These are phyloP conservation scores for Gynostemma pentaphyllum DNA, from an alignment of 306 rosid species.

Conservation along the genomic window DNA sequence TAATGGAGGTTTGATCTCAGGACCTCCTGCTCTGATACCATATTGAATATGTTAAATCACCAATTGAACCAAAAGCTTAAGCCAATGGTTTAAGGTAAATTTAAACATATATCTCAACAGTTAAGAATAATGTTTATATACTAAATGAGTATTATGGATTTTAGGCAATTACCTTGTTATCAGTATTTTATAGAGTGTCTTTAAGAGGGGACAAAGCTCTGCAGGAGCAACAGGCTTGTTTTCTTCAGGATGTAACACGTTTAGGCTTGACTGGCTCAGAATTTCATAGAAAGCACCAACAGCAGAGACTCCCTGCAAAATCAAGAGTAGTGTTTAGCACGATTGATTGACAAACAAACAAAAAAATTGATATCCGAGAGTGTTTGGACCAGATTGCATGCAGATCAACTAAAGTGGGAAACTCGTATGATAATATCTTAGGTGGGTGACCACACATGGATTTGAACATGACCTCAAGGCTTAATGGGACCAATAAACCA, in stretches of 20 bases:
- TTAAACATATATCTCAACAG: neutral
- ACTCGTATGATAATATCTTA: too few species aligned
- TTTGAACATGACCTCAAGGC: too few species aligned
- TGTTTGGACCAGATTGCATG: too few species aligned
- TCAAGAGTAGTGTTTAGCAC: neutral
- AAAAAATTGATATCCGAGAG: too few species aligned
- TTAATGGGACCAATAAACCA: too few species aligned
- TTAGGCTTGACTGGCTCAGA: slow-evolving; percentile 80
- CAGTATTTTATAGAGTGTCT: slow-evolving; percentile 71
- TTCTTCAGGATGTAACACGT: slow-evolving; percentile 77
- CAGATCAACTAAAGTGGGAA: too few species aligned
- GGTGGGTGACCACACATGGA: too few species aligned
- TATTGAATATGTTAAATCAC: too few species aligned
- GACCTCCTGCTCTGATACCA: too few species aligned
- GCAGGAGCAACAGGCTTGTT: slow-evolving; percentile 87
- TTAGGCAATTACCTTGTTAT: slow-evolving; percentile 43
- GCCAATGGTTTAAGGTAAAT: neutral
- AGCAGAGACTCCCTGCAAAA: slow-evolving; percentile 78
- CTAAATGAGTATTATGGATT: neutral
- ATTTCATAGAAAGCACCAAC: slow-evolving; percentile 73
- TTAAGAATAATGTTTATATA: neutral
- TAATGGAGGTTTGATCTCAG: too few species aligned
- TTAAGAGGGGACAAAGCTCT: slow-evolving; percentile 86
- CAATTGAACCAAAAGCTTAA: too few species aligned
- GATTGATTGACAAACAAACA: too few species aligned